Evolutionary conservation across 805 yeast species (phyloP).

Genomic region (Diddensiella transvaalensis): DNA sequence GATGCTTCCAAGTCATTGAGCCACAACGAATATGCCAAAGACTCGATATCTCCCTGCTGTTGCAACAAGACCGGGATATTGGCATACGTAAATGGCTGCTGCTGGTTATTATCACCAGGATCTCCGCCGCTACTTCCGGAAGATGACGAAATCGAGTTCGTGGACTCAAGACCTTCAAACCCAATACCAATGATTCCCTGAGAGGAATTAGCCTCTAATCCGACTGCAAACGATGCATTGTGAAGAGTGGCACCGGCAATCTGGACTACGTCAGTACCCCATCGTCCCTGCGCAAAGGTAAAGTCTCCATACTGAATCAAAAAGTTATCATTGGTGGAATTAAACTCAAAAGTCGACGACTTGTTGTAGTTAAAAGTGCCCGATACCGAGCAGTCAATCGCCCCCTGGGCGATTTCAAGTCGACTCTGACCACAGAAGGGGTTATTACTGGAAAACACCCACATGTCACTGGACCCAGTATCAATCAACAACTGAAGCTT

Average conservation of each 20-base stretch:
- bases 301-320: slow-evolving; percentile 39
- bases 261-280: slow-evolving; percentile 61
- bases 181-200: slow-evolving; percentile 22
- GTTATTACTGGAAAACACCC: slow-evolving; percentile 46
- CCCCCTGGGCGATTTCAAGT: slow-evolving; percentile 3
- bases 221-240: slow-evolving; percentile 69
- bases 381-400: slow-evolving; percentile 25
- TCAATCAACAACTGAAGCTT: slow-evolving; percentile 53
- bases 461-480: slow-evolving; percentile 68
- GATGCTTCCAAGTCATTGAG: slow-evolving; percentile 35
- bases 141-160: neutral
- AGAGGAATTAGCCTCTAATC: slow-evolving; percentile 57
- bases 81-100: slow-evolving; percentile 38
- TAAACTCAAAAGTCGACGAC: slow-evolving; percentile 29
- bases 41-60: slow-evolving; percentile 40
- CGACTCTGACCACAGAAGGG: slow-evolving; percentile 42
- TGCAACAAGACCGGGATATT: slow-evolving; percentile 65
- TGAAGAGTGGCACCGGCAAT: slow-evolving; percentile 47
- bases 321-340: slow-evolving; percentile 23
- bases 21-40: slow-evolving; percentile 46
- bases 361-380: slow-evolving; percentile 31
- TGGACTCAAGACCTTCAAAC: slow-evolving; percentile 18
- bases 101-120: slow-evolving; percentile 10
- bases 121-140: neutral
- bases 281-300: slow-evolving; percentile 49